These are phyloP conservation scores for Patellaria atrata DNA, from an alignment of 495 filamentous ascomycete species.

Conservation along the genomic window DNA sequence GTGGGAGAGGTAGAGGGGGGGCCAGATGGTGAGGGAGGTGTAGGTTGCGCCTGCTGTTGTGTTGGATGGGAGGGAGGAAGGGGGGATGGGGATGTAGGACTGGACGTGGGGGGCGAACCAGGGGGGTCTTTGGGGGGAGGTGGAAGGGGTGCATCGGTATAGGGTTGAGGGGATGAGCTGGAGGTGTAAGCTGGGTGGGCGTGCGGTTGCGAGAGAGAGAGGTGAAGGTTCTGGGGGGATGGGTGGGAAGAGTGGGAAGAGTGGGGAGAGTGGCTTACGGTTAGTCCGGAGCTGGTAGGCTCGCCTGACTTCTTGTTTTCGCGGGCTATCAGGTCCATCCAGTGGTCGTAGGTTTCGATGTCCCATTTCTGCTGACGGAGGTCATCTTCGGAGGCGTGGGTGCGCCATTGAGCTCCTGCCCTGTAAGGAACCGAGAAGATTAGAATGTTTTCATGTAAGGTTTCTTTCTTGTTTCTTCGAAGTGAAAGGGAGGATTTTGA, in stretches of 20 bases:
- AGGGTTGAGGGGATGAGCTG: too few species aligned
- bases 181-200: too few species aligned
- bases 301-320: slow-evolving; percentile 11
- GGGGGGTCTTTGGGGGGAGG: too few species aligned
- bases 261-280: too few species aligned
- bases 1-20: slow-evolving; percentile 6
- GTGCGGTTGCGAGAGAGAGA: too few species aligned
- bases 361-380: slow-evolving; percentile 25
- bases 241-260: too few species aligned
- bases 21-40: slow-evolving; percentile 13
- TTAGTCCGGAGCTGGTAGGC: too few species aligned
- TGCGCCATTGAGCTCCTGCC: slow-evolving; percentile 32
- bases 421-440: slow-evolving; percentile 10
- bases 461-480: too few species aligned
- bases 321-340: slow-evolving; percentile 17
- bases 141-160: too few species aligned
- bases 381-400: slow-evolving; percentile 22
- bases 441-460: too few species aligned
- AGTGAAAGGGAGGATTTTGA: slow-evolving; percentile 1
- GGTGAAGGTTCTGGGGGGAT: too few species aligned
- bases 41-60: not conserved
- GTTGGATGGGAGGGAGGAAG: not conserved
- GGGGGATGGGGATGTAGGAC: slow-evolving; percentile 1
- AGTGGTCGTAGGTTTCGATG: slow-evolving; percentile 24
- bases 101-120: not conserved